Percentiles rank a stretch among this genome's conserved stretches.
Conservation (phyloP, 2,329 filamentous ascomycete species). For the Hypoxylon sp. region DNA sequence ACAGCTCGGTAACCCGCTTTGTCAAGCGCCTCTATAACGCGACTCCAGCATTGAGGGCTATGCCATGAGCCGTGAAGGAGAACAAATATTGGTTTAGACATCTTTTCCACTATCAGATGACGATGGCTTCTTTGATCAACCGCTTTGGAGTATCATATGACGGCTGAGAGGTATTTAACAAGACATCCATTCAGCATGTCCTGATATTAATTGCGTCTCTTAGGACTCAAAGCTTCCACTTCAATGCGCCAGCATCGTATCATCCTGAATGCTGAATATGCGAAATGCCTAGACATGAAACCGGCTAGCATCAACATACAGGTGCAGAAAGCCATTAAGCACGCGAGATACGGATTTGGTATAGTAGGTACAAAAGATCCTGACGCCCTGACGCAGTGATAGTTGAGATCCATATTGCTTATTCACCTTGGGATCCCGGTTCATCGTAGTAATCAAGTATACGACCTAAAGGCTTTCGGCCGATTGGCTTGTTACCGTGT, state of each 20-base stretch:
- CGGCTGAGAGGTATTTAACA: conserved; percentile 7
- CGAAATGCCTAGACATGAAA: no score
- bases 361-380: conserved; percentile 11
- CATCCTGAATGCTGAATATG: no score
- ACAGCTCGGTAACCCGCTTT: conserved; percentile 29
- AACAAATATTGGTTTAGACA: conserved; percentile 36
- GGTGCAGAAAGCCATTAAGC: no score
- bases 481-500: no score
- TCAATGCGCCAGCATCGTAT: conserved; percentile 9
- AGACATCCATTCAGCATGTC: no score
- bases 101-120: no score
- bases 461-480: no score
- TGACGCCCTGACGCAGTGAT: conserved; percentile 10
- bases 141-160: no score
- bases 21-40: conserved; percentile 27
- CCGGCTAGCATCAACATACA: no score
- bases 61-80: conserved; percentile 42
- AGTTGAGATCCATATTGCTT: neutral
- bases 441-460: no score
- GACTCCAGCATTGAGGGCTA: conserved; percentile 32
- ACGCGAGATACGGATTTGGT: neutral
- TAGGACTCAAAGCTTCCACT: neutral
- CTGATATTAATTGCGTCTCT: conserved; percentile 1
- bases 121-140: no score
- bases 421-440: no score